Conservation (phyloP, 164 flowering plant genomes). For the Magnolia kwangsiensis region DNA sequence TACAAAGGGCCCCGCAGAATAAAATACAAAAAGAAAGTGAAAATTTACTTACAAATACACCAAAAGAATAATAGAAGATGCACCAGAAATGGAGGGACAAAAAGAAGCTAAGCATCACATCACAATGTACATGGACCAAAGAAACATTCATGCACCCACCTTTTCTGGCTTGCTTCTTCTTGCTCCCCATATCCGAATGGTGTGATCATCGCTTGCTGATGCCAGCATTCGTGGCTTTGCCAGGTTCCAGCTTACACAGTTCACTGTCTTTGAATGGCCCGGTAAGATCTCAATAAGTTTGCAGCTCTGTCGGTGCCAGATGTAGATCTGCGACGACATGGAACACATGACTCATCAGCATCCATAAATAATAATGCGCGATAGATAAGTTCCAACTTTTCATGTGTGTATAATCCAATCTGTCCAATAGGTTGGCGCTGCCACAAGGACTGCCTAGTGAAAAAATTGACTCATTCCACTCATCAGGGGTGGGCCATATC, state of each 20-base stretch:
- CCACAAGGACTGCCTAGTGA: not conserved
- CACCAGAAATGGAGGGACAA: not conserved
- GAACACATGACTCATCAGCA: not conserved
- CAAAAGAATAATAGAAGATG: slow-evolving; percentile 7
- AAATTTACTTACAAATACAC: not conserved
- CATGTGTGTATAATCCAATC: not conserved
- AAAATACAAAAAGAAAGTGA: not conserved
- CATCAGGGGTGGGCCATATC: too few species aligned
- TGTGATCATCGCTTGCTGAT: slow-evolving; percentile 89
- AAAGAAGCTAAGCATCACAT: not conserved
- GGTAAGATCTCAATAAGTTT: slow-evolving; percentile 59
- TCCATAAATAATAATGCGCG: not conserved
- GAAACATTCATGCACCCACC: not conserved
- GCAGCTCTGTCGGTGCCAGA: slow-evolving; percentile 64
- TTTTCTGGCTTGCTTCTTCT: slow-evolving; percentile 10
- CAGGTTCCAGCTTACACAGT: slow-evolving; percentile 94
- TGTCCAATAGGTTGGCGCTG: not conserved
- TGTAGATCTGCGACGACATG: slow-evolving; percentile 56
- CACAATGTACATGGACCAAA: slow-evolving; percentile 5
- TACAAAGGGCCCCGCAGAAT: not conserved
- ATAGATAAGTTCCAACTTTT: not conserved
- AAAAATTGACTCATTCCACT: not conserved
- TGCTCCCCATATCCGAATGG: slow-evolving; percentile 89
- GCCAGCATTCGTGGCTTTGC: slow-evolving; percentile 68
- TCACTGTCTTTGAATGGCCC: slow-evolving; percentile 81